phyloP scores from a whole-genome alignment of 345 rosid species.

The Balakata baccata region DNA sequence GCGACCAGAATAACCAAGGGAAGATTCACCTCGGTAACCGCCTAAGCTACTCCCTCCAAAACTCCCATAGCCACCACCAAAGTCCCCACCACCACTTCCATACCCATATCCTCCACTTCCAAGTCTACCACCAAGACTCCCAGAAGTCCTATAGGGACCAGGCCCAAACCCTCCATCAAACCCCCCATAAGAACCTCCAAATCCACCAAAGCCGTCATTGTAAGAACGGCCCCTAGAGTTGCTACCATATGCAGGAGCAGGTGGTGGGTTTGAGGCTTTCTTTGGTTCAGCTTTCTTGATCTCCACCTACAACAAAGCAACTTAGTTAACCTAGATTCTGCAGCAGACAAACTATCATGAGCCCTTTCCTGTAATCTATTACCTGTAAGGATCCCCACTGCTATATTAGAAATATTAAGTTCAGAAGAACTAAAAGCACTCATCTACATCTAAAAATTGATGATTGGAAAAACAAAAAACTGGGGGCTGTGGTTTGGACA shows the following conservation, averaged over 20 bases:
- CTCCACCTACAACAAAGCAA: slow-evolving; percentile 99
- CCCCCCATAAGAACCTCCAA: slow-evolving; percentile 57
- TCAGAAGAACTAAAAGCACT: background rate
- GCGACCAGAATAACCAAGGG: slow-evolving; percentile 79
- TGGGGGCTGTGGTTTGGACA: background rate
- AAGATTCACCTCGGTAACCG: slow-evolving; percentile 26
- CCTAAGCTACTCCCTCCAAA: slow-evolving; percentile 27
- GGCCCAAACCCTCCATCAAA: slow-evolving; percentile 81
- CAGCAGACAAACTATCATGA: slow-evolving; percentile 44
- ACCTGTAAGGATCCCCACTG: slow-evolving; percentile 39
- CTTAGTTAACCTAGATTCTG: slow-evolving; percentile 83
- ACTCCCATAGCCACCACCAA: slow-evolving; percentile 66
- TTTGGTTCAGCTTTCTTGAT: slow-evolving; percentile 99
- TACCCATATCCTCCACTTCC: slow-evolving; percentile 55
- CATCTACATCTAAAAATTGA: background rate
- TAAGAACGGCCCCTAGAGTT: slow-evolving; percentile 34
- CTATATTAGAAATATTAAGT: slow-evolving; percentile 18
- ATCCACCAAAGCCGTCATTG: slow-evolving; percentile 42
- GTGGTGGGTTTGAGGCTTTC: slow-evolving; percentile 89
- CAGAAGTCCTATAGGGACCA: slow-evolving; percentile 62
- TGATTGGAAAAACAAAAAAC: background rate
- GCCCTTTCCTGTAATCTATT: slow-evolving; percentile 35
- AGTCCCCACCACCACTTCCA: slow-evolving; percentile 57
- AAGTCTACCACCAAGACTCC: slow-evolving; percentile 29
- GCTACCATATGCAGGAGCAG: slow-evolving; percentile 64